These are phyloP conservation scores for Codiaeum variegatum DNA, from an alignment of 441 rosid species.

Conservation along the genomic window DNA sequence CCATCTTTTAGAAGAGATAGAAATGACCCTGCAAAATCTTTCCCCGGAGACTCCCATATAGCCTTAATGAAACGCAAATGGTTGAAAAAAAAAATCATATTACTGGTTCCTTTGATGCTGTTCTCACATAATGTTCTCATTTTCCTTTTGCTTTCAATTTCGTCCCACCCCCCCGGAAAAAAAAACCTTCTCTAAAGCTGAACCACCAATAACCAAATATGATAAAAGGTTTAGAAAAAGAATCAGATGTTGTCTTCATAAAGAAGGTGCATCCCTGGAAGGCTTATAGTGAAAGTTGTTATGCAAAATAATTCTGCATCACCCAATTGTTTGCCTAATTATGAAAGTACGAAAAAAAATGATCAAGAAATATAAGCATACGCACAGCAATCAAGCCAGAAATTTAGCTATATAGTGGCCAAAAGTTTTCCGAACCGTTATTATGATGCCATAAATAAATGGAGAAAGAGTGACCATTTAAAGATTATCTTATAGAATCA, in stretches of 20 bases:
- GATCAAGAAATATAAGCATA: neutral
- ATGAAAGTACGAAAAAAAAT: neutral
- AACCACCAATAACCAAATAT: neutral
- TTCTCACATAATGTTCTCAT: neutral
- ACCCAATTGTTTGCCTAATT: neutral
- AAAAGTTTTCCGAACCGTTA: neutral
- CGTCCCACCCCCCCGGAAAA: neutral
- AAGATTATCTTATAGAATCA: neutral
- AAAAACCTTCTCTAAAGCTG: neutral
- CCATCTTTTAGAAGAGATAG: too few relatives aligned
- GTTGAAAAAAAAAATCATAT: neutral
- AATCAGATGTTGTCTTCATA: neutral
- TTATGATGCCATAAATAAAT: neutral
- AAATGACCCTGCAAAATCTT: neutral
- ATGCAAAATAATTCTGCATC: neutral
- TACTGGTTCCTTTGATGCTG: neutral
- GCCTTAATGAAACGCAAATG: neutral
- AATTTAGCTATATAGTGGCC: neutral
- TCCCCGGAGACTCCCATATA: neutral
- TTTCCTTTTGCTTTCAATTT: neutral
- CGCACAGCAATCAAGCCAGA: neutral
- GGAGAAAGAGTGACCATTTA: neutral
- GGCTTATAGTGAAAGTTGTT: neutral
- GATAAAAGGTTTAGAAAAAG: neutral
- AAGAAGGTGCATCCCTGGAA: neutral